Evolutionary conservation across 2,329 filamentous ascomycete genomes (phyloP), one percentile per base, ranked within the genome.

Genomic region (Colletotrichum eleusines): DNA sequence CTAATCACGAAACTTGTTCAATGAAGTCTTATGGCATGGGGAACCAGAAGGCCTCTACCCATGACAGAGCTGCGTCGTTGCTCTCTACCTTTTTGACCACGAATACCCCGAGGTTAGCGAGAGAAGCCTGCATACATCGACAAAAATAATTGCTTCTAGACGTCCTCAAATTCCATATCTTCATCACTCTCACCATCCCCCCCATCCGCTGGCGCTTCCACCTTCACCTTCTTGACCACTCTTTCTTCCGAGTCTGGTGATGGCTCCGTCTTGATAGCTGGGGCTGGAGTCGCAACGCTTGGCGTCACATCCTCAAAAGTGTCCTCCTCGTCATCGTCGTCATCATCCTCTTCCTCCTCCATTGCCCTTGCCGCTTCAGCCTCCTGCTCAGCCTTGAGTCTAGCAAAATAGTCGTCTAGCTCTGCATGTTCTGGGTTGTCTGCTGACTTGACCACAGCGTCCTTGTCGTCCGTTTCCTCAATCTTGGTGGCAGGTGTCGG

Each of bases 401-500:
- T 87, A 46, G 88, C 88, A 77, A 93, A 94, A 67, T 92, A 89
- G 64, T 89, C 88, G 66, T 91, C 90, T 72, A 94, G 87, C 68
- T 87, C 85, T 51, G 87, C 83, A 38, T 86, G 83, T 71, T 89
- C 84, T 31, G 85, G 87, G 67, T 84, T 83, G n/a, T 86, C 83
- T 33, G 84, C 78, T 40, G 80, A 71, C 69, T 80, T 80, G 44
- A 74, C 72, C 26, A 80, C 77, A 8, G 82, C 79, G 55, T 86
- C 85, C 77, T 88, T 87, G 51, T 79, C 79, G 33, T 85, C 82
- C 33, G 87, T 84, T 1, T 83, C 81, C 35, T 84, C 83, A 70
- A 83, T 80, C 26, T 82, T 81, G n/a, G 75, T 62, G 14, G 65
- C 61, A 20, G 76, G 73, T n/a, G 73, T 73, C 8, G 76, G 76